phyloP scores from a whole-genome alignment of 148 eudicot species.

The Cornus suecica region DNA sequence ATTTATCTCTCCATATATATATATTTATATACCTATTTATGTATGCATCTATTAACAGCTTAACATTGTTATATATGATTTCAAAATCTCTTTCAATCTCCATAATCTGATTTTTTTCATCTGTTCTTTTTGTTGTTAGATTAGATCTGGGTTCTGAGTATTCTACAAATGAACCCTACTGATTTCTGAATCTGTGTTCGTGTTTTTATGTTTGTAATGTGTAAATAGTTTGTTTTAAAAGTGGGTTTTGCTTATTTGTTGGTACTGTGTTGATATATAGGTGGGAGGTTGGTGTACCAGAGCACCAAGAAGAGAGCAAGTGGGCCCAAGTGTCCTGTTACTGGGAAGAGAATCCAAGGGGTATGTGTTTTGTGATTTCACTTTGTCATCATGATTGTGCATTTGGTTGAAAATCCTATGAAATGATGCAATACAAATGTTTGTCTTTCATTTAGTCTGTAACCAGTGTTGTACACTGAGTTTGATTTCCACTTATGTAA shows the following conservation, averaged over 20 bases:
- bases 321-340: constrained; percentile 73
- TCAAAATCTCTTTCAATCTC: neutral
- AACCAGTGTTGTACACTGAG: neutral
- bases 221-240: neutral
- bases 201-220: neutral
- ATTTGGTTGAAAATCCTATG: neutral
- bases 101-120: neutral
- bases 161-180: neutral
- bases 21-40: neutral
- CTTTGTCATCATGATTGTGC: neutral
- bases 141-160: neutral
- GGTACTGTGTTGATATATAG: constrained; percentile 21
- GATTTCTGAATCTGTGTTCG: neutral
- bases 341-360: constrained; percentile 88
- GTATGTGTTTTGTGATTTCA: constrained; percentile 26
- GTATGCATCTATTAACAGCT: too few relatives aligned
- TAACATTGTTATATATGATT: too few relatives aligned
- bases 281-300: constrained; percentile 64
- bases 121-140: neutral
- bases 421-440: neutral
- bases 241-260: neutral
- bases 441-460: neutral
- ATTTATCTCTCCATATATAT: neutral
- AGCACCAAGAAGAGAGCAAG: constrained; percentile 74
- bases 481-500: too few relatives aligned